Conservation (phyloP, 768 basidiomycete genomes). For the Epithele typhae region DNA sequence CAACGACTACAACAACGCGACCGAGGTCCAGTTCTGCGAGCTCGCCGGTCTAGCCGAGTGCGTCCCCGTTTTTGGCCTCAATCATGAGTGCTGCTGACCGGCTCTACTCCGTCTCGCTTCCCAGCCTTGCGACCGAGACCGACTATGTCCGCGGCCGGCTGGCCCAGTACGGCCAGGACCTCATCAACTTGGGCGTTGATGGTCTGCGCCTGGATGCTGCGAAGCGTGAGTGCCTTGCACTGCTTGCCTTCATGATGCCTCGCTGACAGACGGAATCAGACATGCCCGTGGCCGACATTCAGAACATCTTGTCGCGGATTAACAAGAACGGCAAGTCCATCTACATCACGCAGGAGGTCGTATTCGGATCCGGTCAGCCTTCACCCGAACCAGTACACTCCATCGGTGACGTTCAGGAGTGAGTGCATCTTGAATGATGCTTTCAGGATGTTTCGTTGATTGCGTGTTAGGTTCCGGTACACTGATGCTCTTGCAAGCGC, state of each 20-base stretch:
- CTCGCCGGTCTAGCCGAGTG: conserved; percentile 37
- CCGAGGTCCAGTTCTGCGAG: conserved; percentile 45
- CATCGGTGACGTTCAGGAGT: conserved; percentile 63
- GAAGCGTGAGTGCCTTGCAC: conserved; percentile 44
- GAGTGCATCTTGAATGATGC: conserved; percentile 2
- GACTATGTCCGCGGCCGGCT: conserved; percentile 53
- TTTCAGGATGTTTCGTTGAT: no score
- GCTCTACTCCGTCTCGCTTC: no score
- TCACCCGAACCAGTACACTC: conserved; percentile 48
- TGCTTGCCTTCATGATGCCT: background rate
- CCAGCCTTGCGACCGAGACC: conserved; percentile 58
- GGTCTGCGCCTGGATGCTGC: conserved; percentile 62
- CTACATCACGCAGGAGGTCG: conserved; percentile 62
- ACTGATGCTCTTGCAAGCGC: conserved; percentile 47
- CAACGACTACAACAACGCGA: conserved; percentile 43
- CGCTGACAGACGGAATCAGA: no score
- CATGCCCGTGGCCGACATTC: conserved; percentile 48
- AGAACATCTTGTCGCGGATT: conserved; percentile 47
- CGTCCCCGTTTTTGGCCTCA: conserved; percentile 9
- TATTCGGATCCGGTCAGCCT: conserved; percentile 47
- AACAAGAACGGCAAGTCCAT: conserved; percentile 25
- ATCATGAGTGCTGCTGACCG: no score
- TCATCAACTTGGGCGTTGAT: conserved; percentile 57
- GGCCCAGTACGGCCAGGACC: conserved; percentile 54
- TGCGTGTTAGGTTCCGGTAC: conserved; percentile 48